Evolutionary conservation across 441 rosid genomes (phyloP).

Genomic region (Populus hybrid): DNA sequence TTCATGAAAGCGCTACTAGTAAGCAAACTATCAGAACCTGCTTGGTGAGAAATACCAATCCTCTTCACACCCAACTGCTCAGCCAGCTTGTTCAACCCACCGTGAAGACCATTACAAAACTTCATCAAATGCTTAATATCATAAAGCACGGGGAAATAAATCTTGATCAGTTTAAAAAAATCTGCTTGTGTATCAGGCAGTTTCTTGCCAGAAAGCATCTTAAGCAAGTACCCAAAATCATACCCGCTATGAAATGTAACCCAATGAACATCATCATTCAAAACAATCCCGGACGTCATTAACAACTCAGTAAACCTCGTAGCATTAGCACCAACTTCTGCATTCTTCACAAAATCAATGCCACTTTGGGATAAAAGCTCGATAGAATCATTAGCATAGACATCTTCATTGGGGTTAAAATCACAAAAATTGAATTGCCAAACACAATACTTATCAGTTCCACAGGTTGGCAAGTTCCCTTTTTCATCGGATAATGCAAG

Average conservation of each 20-base stretch:
- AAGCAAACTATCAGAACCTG: constrained; percentile 74
- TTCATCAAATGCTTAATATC: constrained; percentile 59
- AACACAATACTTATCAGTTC: constrained; percentile 40
- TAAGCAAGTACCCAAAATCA: constrained; percentile 19
- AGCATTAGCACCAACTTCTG: constrained; percentile 38
- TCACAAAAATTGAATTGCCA: constrained; percentile 69
- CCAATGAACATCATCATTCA: constrained; percentile 51
- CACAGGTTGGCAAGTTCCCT: constrained; percentile 60
- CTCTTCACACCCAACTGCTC: constrained; percentile 43
- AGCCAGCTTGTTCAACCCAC: constrained; percentile 57
- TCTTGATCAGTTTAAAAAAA: constrained; percentile 41
- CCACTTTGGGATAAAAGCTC: constrained; percentile 38
- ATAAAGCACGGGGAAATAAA: constrained; percentile 46
- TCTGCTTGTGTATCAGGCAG: constrained; percentile 39
- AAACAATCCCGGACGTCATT: constrained; percentile 47
- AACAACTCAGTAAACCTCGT: constrained; percentile 40
- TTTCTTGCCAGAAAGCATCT: constrained; percentile 41
- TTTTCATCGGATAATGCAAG: constrained; percentile 52
- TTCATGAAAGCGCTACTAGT: constrained; percentile 49
- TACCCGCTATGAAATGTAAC: constrained; percentile 65
- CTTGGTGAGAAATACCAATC: constrained; percentile 55
- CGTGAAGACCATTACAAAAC: constrained; percentile 40
- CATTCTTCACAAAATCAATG: constrained; percentile 47
- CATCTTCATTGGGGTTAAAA: constrained; percentile 38
- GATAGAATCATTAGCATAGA: constrained; percentile 46